These are phyloP conservation scores for Nothophoma quercina DNA, from an alignment of 2,329 filamentous ascomycete genomes.

Conservation along the genomic window DNA sequence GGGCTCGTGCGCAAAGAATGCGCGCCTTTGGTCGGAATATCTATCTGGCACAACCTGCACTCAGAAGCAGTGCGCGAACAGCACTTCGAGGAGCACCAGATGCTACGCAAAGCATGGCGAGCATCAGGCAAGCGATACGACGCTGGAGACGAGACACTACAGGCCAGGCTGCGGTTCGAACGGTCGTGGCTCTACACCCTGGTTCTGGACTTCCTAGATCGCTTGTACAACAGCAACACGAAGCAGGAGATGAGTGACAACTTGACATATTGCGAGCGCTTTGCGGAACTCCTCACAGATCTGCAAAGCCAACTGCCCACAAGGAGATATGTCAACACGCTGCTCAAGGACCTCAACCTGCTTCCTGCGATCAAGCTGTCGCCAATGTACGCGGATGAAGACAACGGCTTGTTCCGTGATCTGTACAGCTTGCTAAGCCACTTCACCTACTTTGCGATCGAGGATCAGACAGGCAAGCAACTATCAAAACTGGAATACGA, in stretches of 20 bases:
- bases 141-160: constrained; percentile 78
- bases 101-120: constrained; percentile 88
- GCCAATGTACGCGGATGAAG: constrained; percentile 76
- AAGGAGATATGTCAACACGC: constrained; percentile 87
- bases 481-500: constrained; percentile 76
- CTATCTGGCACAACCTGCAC: constrained; percentile 92
- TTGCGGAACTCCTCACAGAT: constrained; percentile 88
- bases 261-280: constrained; percentile 87
- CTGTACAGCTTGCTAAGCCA: constrained; percentile 82
- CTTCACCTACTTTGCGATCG: constrained; percentile 87
- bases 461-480: constrained; percentile 87
- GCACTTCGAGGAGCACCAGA: constrained; percentile 74
- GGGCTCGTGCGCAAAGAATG: constrained; percentile 93
- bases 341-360: constrained; percentile 86
- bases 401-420: constrained; percentile 80
- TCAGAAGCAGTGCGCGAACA: constrained; percentile 76
- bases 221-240: constrained; percentile 65
- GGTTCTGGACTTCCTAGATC: constrained; percentile 79
- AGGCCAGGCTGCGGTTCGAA: constrained; percentile 86
- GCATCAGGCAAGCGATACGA: constrained; percentile 87
- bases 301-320: constrained; percentile 93
- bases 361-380: constrained; percentile 80
- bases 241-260: constrained; percentile 62
- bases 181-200: constrained; percentile 91
- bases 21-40: constrained; percentile 91